phyloP scores from a whole-genome alignment of 2,329 filamentous ascomycete species.

The Pestalotiopsis sp. region DNA sequence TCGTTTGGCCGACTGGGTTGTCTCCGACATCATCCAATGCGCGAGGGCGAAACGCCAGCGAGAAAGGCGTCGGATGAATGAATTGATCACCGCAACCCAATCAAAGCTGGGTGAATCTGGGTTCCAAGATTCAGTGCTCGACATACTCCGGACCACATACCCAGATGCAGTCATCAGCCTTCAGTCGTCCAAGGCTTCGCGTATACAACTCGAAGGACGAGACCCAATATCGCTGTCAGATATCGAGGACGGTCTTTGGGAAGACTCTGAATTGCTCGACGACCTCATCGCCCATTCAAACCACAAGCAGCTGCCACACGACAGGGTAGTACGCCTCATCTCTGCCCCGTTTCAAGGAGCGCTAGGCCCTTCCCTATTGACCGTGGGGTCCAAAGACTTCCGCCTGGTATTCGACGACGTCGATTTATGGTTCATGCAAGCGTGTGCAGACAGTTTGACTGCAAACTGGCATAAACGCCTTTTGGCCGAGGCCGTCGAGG shows the following conservation, averaged over 20 bases:
- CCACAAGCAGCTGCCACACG: constrained; percentile 28
- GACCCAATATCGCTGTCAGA: constrained; percentile 28
- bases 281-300: constrained; percentile 38
- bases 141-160: constrained; percentile 34
- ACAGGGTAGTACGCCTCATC: constrained; percentile 38
- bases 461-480: constrained; percentile 32
- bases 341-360: constrained; percentile 36
- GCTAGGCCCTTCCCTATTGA: constrained; percentile 33
- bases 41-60: constrained; percentile 39
- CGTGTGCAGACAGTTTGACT: constrained; percentile 33
- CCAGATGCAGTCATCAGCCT: constrained; percentile 33
- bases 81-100: constrained; percentile 32
- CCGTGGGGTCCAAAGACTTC: constrained; percentile 27
- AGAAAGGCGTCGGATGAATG: constrained; percentile 39
- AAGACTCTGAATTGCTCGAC: constrained; percentile 42
- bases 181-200: constrained; percentile 24
- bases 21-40: constrained; percentile 42
- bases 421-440: constrained; percentile 39
- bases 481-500: constrained; percentile 36
- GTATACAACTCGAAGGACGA: constrained; percentile 29
- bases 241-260: constrained; percentile 44
- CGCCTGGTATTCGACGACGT: constrained; percentile 40
- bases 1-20: constrained; percentile 35
- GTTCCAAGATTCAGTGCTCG: constrained; percentile 22
- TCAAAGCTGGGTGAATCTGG: constrained; percentile 20